Base-by-base conservation (phyloP, 331 rosid species). In the Telfairia occidentalis region DNA sequence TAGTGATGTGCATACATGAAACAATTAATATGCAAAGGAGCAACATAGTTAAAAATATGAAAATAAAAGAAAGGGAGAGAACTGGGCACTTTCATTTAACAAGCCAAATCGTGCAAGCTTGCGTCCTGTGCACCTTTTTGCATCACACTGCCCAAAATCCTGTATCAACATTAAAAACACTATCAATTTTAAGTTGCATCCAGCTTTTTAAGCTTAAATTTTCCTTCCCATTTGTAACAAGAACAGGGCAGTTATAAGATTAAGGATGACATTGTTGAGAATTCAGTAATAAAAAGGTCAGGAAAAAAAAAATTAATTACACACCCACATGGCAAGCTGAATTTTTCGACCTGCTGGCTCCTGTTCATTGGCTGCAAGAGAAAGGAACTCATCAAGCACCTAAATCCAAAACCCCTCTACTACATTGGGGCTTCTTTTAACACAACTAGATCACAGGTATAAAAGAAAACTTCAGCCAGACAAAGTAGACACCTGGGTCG, bases 101-200 rank as follows among this genome's bases (percentile, higher is more conserved):
- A 91, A 64, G 77, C 89, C 90, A 34, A 91, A 80, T 82, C 98
- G 92, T 50, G 98, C 80, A 78, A 94, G 92, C 85, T 94, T 94
- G 87, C 98, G 92, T 38, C 98, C 98, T 0, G 96, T 94, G 86
- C 98, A 94, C 76, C 78, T 87, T 90, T 94, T 94, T 63, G 89
- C 82, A 84, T 94, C 98, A 29, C 98, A 94, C 82, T 94, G 97
- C 70, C 96, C 96, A 70, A 94, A 94, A 80, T 94, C 98, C 98
- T 93, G 88, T 75, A 72, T 75, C 77, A 83, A 77, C 81, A 76
- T 70, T 50, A 81, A 16, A 5, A 63, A 1, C 77, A 79, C 21
- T 13, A 66, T 66, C 52, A 37, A 40, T 23, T 66, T 40, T 34
- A 40, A 5, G 5, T 66, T 40, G 18, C 32, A 11, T 21, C 21